These are phyloP conservation scores for Parastagonospora nodorum DNA, from an alignment of 2,329 filamentous ascomycete genomes.

Conservation along the genomic window DNA sequence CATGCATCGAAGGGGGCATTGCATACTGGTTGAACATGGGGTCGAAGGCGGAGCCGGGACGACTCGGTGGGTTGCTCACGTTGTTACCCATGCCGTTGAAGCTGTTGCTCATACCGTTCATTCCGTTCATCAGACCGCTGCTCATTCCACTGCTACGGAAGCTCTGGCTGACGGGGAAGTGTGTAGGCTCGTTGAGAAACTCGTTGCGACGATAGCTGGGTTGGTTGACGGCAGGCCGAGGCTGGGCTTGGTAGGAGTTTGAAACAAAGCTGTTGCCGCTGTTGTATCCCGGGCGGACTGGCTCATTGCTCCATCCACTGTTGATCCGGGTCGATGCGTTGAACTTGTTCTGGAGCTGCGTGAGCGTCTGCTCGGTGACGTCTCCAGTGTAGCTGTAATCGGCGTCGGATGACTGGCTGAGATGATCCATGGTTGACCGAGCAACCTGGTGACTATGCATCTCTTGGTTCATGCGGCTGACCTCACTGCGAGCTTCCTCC, in stretches of 20 bases:
- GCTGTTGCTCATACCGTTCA: constrained; percentile 17
- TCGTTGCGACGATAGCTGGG: constrained; percentile 36
- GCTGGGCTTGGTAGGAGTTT: constrained; percentile 23
- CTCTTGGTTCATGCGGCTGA: constrained; percentile 73
- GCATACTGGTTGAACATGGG: constrained; percentile 40
- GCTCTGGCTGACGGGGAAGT: constrained; percentile 43
- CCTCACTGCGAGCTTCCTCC: constrained; percentile 70
- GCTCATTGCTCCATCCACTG: constrained; percentile 38
- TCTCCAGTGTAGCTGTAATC: constrained; percentile 55
- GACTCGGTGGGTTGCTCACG: constrained; percentile 40
- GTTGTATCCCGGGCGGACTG: constrained; percentile 28
- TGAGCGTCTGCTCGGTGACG: constrained; percentile 57
- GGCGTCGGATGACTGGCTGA: constrained; percentile 57
- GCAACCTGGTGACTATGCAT: constrained; percentile 67
- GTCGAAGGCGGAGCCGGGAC: constrained; percentile 46
- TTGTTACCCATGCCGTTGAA: constrained; percentile 18
- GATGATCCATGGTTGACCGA: constrained; percentile 64
- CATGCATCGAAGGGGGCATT: constrained; percentile 29
- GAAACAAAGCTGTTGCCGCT: constrained; percentile 30
- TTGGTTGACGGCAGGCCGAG: constrained; percentile 26
- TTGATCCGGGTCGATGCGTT: constrained; percentile 53
- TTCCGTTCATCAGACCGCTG: constrained; percentile 15
- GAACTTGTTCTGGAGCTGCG: constrained; percentile 57
- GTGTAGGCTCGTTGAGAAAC: constrained; percentile 45
- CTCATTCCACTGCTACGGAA: constrained; percentile 30